Conservation (phyloP, 2,329 filamentous ascomycete species). For the Nigrograna mackinnonii region DNA sequence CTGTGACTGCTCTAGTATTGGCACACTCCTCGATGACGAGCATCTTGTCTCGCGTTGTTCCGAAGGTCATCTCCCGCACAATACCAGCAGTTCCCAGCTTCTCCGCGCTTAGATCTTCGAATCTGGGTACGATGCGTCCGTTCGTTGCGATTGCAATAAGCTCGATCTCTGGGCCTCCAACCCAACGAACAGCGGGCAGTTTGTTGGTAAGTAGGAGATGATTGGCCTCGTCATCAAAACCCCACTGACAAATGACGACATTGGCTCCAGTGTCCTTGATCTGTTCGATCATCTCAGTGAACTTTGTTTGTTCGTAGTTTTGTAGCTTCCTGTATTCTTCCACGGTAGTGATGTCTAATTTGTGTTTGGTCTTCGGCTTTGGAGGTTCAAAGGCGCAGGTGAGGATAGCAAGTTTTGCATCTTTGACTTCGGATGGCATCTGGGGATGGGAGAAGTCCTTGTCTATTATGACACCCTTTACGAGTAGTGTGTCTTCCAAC, state of each 20-base stretch:
- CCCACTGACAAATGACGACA: slow-evolving; percentile 98
- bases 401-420: slow-evolving; percentile 96
- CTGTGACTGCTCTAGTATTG: slow-evolving; percentile 93
- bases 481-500: slow-evolving; percentile 89
- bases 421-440: slow-evolving; percentile 93
- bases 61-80: slow-evolving; percentile 94
- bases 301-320: slow-evolving; percentile 93
- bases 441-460: slow-evolving; percentile 99
- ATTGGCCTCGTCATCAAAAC: slow-evolving; percentile 98
- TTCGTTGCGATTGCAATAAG: slow-evolving; percentile 98
- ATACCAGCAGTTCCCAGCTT: slow-evolving; percentile 91
- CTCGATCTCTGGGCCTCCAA: slow-evolving; percentile 97
- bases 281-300: slow-evolving; percentile 97
- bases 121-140: slow-evolving; percentile 93
- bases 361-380: slow-evolving; percentile 99
- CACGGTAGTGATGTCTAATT: slow-evolving; percentile 94
- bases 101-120: slow-evolving; percentile 88
- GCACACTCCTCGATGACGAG: slow-evolving; percentile 98
- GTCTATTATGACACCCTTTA: slow-evolving; percentile 98
- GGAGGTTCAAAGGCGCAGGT: slow-evolving; percentile 98
- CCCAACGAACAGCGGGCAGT: slow-evolving; percentile 95
- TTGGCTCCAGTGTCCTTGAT: slow-evolving; percentile 98
- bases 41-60: slow-evolving; percentile 99
- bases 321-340: slow-evolving; percentile 99
- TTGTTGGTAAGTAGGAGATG: slow-evolving; percentile 95